Conservation (phyloP, 148 eudicot species). For the Nepenthes mirabilis region DNA sequence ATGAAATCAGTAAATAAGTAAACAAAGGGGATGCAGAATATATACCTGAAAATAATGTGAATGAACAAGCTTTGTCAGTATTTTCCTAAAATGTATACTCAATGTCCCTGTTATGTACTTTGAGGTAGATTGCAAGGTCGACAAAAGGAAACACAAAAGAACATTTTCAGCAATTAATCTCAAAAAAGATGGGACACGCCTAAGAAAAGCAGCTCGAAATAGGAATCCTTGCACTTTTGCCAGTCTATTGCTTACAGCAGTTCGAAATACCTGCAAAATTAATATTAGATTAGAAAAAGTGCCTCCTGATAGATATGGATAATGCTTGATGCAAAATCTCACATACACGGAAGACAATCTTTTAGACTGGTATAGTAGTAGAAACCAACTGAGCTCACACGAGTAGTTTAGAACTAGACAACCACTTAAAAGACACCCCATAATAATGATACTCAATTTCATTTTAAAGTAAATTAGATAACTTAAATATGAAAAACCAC, state of each 20-base stretch:
- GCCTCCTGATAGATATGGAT: neutral
- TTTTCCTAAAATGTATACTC: conserved; percentile 78
- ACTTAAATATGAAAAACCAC: no score
- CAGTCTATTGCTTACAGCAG: conserved; percentile 89
- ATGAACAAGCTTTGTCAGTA: conserved; percentile 86
- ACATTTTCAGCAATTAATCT: conserved; percentile 89
- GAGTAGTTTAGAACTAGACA: no score
- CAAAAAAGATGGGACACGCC: conserved; percentile 76
- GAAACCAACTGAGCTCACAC: neutral
- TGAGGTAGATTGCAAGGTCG: conserved; percentile 78
- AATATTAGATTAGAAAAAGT: neutral
- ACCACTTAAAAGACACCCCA: no score
- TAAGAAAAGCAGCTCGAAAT: conserved; percentile 96
- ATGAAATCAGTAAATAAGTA: neutral
- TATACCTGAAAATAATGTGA: conserved; percentile 88
- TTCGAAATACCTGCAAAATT: conserved; percentile 62
- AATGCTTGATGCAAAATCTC: neutral
- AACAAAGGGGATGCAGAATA: neutral
- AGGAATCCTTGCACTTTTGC: conserved; percentile 98
- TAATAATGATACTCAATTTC: no score
- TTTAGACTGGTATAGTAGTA: neutral
- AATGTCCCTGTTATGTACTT: conserved; percentile 91
- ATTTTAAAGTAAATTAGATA: no score
- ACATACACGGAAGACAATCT: neutral
- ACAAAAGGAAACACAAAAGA: conserved; percentile 70